Conservation (phyloP, 2,329 filamentous ascomycete species). For the Trichoderma endophyticum region DNA sequence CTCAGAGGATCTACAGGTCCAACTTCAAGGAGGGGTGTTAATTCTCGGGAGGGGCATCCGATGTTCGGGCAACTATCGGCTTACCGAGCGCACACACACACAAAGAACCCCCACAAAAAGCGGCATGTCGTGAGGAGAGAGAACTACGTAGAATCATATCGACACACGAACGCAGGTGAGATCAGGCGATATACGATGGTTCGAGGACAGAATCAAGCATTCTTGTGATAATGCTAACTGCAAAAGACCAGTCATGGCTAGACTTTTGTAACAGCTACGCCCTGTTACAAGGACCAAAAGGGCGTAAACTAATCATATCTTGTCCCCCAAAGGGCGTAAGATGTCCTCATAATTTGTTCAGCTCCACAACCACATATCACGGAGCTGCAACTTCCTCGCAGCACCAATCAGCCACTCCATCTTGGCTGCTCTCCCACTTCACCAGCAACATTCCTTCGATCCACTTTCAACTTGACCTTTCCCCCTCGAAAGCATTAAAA, state of each 20-base stretch:
- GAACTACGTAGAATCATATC: constrained; percentile 10
- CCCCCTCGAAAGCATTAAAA: constrained; percentile 32
- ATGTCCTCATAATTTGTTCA: constrained; percentile 19
- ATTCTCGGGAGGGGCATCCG: not conserved
- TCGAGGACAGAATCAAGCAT: constrained; percentile 20
- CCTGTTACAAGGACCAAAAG: not conserved
- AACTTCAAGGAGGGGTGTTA: not conserved
- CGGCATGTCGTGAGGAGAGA: not conserved
- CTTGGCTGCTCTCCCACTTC: constrained; percentile 13
- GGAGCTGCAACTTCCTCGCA: not conserved
- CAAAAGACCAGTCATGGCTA: constrained; percentile 12
- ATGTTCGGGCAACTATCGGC: constrained; percentile 1
- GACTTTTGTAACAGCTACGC: constrained; percentile 10
- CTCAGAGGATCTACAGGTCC: not conserved
- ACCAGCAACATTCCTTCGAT: constrained; percentile 4
- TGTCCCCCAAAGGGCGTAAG: constrained; percentile 13
- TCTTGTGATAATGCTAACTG: constrained; percentile 19
- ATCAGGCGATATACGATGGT: not conserved
- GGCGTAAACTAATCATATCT: not conserved
- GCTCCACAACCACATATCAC: not conserved
- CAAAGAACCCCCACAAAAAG: not conserved
- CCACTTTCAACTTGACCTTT: constrained; percentile 24
- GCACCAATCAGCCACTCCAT: not conserved
- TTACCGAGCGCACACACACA: not conserved
- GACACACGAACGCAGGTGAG: not conserved